Base-by-base conservation (phyloP, 768 basidiomycete species). In the Tulasnella sp. region DNA sequence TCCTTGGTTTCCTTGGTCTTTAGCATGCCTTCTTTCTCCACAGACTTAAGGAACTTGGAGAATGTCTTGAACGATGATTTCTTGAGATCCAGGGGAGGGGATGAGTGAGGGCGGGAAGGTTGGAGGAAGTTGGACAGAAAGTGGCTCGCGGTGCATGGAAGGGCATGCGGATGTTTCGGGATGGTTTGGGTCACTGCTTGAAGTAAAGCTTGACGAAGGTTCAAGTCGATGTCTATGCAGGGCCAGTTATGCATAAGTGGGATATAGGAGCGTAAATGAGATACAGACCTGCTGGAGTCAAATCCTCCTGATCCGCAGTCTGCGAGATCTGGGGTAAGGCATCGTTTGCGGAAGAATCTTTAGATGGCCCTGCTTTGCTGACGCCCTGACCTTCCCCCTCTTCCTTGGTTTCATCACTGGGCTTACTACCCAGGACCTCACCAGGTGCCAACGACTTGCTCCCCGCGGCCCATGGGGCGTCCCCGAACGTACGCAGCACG, bases 1-100 rank as follows among this genome's bases (percentile, higher is more conserved):
- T 75, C 71, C 23, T 82, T 70, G 23, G 83, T 74, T 21, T 84
- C 77, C 68, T 95, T 96, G 23, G 85, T 74, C 11, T 81, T 81
- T 38, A 95, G 66, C 23, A 96, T 69, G 0, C 78, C 78, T 7
- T 82, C 79, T 68, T 94, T 94, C 62, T 89, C 87, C 17, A 78
- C 75, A 17, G 78, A 67, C 68, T 87, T 92, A 66, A 96, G 76
- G 73, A 95, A 93, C 1, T 84, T 77, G 1, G 83, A 78, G 19
- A 94, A 76, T 9, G 88, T 88, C 71, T 93, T 96, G 74, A 83
- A 79, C 1, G 78, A 77, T 1, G 88, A 91, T 9, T 84, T 77
- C 65, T 86, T 91, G 69, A 94, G 85, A 68, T 69, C 3, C 66
- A 65, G 24, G 78, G 17, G 76, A 78, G 5, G 85, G 80, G 71